phyloP scores from a whole-genome alignment of 305 asterid genomes.

The Fraxinus paxiana region DNA sequence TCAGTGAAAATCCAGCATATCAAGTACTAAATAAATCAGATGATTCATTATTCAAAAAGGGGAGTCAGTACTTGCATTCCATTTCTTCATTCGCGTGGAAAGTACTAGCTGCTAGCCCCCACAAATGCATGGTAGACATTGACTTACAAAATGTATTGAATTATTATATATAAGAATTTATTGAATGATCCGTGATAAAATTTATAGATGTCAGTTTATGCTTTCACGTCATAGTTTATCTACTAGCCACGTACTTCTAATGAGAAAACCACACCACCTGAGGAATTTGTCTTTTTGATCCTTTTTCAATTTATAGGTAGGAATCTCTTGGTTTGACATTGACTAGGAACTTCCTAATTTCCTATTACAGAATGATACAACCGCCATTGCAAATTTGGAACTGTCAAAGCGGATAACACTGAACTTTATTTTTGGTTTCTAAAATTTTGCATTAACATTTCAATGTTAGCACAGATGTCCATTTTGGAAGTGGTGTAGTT shows the following conservation, averaged over 20 bases:
- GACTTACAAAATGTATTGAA: background rate
- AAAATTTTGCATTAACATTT: background rate
- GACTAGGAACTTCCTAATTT: background rate
- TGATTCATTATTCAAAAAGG: background rate
- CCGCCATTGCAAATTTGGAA: background rate
- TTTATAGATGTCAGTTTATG: background rate
- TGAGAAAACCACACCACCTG: background rate
- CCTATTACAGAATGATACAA: background rate
- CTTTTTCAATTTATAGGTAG: background rate
- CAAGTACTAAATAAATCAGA: background rate
- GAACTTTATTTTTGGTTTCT: background rate
- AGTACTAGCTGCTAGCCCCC: constrained; percentile 13
- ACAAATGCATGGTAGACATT: background rate
- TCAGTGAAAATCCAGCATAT: background rate
- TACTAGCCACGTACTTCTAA: background rate
- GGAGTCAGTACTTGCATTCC: background rate
- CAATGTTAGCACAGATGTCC: background rate
- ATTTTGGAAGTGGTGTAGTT: background rate
- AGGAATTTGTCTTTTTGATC: background rate
- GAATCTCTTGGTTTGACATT: constrained; percentile 2
- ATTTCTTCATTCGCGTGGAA: background rate
- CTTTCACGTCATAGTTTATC: background rate
- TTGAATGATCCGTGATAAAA: background rate
- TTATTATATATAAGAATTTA: background rate
- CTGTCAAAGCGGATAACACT: background rate